phyloP scores from a whole-genome alignment of 2,329 filamentous ascomycete species.

The Calonectria naviculata region DNA sequence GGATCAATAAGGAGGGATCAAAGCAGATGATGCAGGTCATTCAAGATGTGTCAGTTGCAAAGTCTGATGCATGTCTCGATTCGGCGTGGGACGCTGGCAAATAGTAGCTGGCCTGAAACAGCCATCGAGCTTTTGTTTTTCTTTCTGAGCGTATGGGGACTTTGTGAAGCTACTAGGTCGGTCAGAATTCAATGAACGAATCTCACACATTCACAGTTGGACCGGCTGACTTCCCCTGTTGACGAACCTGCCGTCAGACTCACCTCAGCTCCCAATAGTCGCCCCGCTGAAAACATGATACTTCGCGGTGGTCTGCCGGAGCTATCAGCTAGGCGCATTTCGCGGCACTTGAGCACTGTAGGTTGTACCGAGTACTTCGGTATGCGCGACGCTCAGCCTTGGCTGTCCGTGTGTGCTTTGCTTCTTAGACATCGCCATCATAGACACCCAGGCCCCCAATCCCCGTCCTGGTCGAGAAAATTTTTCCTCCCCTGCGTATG shows the following conservation, averaged over 20 bases:
- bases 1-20: not conserved
- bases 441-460: not conserved
- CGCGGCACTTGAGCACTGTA: not conserved
- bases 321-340: constrained; percentile 2
- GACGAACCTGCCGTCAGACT: constrained; percentile 10
- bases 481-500: not conserved
- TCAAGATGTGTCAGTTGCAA: constrained; percentile 4
- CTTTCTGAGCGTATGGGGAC: not conserved
- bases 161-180: not conserved
- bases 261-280: constrained; percentile 13
- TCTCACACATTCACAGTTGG: not conserved
- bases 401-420: not conserved
- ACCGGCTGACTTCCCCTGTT: constrained; percentile 1
- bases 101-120: not conserved
- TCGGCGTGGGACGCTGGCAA: constrained; percentile 4
- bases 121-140: not conserved
- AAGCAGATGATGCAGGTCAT: constrained; percentile 11
- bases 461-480: not conserved
- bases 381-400: constrained; percentile 16
- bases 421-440: not conserved
- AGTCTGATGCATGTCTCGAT: constrained; percentile 3
- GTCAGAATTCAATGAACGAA: not conserved
- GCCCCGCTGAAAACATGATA: not conserved
- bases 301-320: not conserved
- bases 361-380: not conserved